Evolutionary conservation across 768 basidiomycete genomes (phyloP).

Genomic region (Suillus fuscotomentosus): DNA sequence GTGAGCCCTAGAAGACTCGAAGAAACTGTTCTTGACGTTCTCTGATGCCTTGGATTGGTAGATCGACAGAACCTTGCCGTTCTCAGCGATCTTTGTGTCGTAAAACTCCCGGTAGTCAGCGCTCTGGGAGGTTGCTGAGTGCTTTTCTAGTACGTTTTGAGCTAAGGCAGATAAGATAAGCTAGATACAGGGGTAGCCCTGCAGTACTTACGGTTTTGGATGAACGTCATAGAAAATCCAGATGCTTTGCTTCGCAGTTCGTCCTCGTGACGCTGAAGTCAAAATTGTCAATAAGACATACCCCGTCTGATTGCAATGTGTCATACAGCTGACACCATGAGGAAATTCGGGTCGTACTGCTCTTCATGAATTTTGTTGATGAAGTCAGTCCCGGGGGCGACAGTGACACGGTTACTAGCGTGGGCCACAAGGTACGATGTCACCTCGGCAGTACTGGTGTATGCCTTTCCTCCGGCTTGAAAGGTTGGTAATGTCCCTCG

Average conservation of each 20-base stretch:
- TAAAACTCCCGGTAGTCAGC: conserved; percentile 43
- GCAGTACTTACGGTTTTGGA: conserved; percentile 39
- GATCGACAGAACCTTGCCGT: conserved; percentile 40
- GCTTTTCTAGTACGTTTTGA: conserved; percentile 40
- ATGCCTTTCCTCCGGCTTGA: conserved; percentile 31
- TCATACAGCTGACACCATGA: conserved; percentile 39
- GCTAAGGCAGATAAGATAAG: conserved; percentile 27
- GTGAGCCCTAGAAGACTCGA: conserved; percentile 35
- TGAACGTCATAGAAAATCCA: conserved; percentile 34
- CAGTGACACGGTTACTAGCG: conserved; percentile 34
- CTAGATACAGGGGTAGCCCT: not conserved
- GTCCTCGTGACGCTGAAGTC: conserved; percentile 41
- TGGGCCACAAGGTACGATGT: conserved; percentile 39
- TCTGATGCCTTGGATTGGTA: conserved; percentile 38
- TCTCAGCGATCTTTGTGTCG: conserved; percentile 37
- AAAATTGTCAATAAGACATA: not conserved
- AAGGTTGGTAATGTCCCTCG: conserved; percentile 45
- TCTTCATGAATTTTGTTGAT: conserved; percentile 44
- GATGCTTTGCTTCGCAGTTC: conserved; percentile 39
- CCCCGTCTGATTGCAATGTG: not conserved
- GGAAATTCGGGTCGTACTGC: conserved; percentile 51
- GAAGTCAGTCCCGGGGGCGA: conserved; percentile 29
- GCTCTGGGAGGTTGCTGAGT: conserved; percentile 32
- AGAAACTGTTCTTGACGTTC: conserved; percentile 37
- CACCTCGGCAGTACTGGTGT: conserved; percentile 41